Percentiles rank a stretch among this genome's conserved stretches.
Conservation (phyloP, 192 early-diverging fungal genomes). For the Martensiomyces pterosporus region DNA sequence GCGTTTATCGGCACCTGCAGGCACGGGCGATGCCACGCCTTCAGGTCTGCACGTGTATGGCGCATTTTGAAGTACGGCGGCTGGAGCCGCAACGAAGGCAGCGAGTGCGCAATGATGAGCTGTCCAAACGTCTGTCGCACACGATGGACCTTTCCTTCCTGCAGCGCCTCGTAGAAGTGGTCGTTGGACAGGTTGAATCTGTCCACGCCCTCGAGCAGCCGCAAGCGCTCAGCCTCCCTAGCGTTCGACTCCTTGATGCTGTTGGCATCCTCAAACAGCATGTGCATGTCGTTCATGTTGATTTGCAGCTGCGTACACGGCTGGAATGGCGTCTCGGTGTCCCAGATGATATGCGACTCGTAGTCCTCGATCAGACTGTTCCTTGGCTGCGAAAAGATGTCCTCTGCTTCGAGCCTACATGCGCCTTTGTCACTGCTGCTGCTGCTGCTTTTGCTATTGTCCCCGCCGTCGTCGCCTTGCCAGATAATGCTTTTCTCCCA, state of each 20-base stretch:
- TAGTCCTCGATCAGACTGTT: slow-evolving; percentile 51
- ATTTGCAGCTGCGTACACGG: slow-evolving; percentile 56
- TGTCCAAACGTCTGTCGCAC: slow-evolving; percentile 87
- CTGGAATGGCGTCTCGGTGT: slow-evolving; percentile 54
- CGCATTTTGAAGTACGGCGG: slow-evolving; percentile 79
- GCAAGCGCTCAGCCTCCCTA: slow-evolving; percentile 58
- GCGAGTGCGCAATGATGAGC: slow-evolving; percentile 77
- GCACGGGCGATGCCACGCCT: slow-evolving; percentile 85
- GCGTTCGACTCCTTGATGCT: slow-evolving; percentile 48
- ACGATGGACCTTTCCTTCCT: slow-evolving; percentile 62
- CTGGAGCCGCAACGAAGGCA: slow-evolving; percentile 80
- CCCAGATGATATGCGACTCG: slow-evolving; percentile 79
- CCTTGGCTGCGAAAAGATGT: slow-evolving; percentile 14
- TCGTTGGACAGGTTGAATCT: slow-evolving; percentile 89
- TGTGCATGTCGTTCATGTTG: slow-evolving; percentile 71
- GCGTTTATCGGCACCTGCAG: slow-evolving; percentile 60
- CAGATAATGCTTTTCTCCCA: slow-evolving; percentile 88
- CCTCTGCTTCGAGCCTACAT: too few species aligned
- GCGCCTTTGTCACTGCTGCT: background rate
- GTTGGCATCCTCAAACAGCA: slow-evolving; percentile 61
- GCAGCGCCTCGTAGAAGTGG: slow-evolving; percentile 72
- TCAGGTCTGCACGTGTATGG: slow-evolving; percentile 72
- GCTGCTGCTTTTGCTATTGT: background rate
- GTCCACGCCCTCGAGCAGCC: slow-evolving; percentile 58
- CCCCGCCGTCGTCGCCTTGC: slow-evolving; percentile 51